Percentiles rank a stretch among this genome's conserved stretches.
These are phyloP conservation scores for Aethionema arabicum DNA, from an alignment of 345 rosid genomes.

Conservation along the genomic window DNA sequence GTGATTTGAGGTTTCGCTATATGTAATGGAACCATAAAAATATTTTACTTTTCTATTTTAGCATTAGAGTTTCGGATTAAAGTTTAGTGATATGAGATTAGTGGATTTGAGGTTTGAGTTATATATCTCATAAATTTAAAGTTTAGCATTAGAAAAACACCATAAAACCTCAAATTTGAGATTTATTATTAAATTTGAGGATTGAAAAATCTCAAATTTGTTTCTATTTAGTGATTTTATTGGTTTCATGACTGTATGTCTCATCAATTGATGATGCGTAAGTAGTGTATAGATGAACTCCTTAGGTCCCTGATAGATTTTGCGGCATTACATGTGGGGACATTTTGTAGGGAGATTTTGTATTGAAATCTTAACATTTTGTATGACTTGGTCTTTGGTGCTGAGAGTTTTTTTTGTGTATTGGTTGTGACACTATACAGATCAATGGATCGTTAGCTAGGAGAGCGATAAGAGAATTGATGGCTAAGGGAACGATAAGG, in stretches of 20 bases:
- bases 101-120: too few species aligned
- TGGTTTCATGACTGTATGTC: too few species aligned
- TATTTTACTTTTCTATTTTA: neutral
- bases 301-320: neutral
- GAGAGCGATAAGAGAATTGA: constrained; percentile 69
- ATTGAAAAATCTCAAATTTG: too few species aligned
- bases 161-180: too few species aligned
- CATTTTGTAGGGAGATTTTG: neutral
- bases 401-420: neutral
- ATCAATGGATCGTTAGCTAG: constrained; percentile 74
- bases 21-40: too few species aligned
- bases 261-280: neutral
- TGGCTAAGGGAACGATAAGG: constrained; percentile 75
- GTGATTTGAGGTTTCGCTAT: too few species aligned
- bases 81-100: too few species aligned
- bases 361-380: neutral
- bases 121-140: too few species aligned
- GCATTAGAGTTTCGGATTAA: too few species aligned
- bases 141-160: too few species aligned
- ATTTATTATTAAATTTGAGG: too few species aligned
- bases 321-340: neutral
- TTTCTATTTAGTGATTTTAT: neutral
- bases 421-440: constrained; percentile 34
- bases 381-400: neutral
- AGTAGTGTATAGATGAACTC: neutral